Base-by-base conservation (phyloP, 805 yeast genomes). In the Pichia occidentalis region DNA sequence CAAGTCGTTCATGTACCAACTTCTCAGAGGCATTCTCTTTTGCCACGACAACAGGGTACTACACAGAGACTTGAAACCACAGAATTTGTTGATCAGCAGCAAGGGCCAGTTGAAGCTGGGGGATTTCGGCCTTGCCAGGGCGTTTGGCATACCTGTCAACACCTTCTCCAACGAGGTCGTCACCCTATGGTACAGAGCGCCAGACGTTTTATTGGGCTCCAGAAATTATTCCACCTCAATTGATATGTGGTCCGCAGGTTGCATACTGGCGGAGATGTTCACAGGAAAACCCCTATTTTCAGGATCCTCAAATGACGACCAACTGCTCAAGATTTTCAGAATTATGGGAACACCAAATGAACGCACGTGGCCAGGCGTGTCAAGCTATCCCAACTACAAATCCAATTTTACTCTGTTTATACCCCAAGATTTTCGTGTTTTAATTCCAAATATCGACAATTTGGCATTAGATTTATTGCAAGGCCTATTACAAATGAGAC, bases 181-280 rank as follows among this genome's bases (percentile, higher is more conserved):
- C 31, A 92, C 98, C 0, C 67, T 92, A 46, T 92, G 98, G 98
- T 90, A 90, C 62, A 75, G 98, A 47, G 96, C 97, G 0, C 98
- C 98, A 0, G 98, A 90, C 57, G 97, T 92, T 22, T 67, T 92
- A 36, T 70, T 92, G 54, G 98, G 98, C 2, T 86, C 95, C 3
- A 77, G 96, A 51, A 90, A 94, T 40, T 92, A 92, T 62, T 84
- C 95, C 32, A 92, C 98, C 0, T 88, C 96, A 7, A 94, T 92
- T 44, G 98, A 92, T 58, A 85, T 92, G 65, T 92, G 98, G 98
- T 86, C 96, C 13, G 94, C 95, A 12, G 98, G 98, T 12, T 92
- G 98, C 63, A 92, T 92, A 38, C 74, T 92, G 59, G 97, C 97
- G 3, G 98, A 92, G 57, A 90, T 92, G 97, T 82, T 92, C 55